Percentiles rank a stretch among this genome's conserved stretches.
Evolutionary conservation across 208 protist genomes (phyloP).

Genomic region (Crithidia sp.): DNA sequence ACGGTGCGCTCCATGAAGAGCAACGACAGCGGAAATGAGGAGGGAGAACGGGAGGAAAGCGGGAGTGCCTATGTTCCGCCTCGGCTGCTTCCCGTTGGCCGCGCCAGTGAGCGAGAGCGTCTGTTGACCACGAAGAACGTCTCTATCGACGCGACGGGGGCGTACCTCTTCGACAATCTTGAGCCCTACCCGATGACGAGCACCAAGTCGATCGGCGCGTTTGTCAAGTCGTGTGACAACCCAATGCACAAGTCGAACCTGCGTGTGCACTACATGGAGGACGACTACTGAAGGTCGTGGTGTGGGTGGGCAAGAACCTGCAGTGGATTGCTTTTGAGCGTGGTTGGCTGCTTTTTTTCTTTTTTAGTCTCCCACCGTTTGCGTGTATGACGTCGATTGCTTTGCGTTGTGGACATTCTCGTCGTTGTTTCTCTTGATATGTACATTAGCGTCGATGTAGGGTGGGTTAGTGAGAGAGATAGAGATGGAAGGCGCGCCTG

Average conservation of each 20-base stretch:
- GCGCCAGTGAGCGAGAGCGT: slow-evolving; percentile 59
- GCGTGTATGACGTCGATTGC: background rate
- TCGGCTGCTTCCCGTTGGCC: slow-evolving; percentile 63
- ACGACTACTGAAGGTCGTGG: slow-evolving; percentile 33
- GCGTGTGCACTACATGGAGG: slow-evolving; percentile 53
- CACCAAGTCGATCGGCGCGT: slow-evolving; percentile 53
- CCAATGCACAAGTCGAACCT: slow-evolving; percentile 83
- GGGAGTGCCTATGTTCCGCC: slow-evolving; percentile 46
- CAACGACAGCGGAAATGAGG: background rate
- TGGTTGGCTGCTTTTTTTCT: background rate
- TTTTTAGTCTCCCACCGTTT: slow-evolving; percentile 6
- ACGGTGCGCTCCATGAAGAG: slow-evolving; percentile 15
- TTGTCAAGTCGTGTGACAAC: slow-evolving; percentile 70
- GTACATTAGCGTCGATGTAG: no score
- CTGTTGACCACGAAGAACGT: slow-evolving; percentile 84
- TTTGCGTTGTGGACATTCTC: background rate
- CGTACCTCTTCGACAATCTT: slow-evolving; percentile 57
- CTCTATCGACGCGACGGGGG: slow-evolving; percentile 73
- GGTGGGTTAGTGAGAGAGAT: no score
- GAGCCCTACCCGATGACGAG: slow-evolving; percentile 76
- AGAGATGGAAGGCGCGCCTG: no score
- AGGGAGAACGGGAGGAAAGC: background rate
- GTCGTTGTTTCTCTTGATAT: background rate
- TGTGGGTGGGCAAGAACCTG: background rate
- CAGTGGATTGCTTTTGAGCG: background rate